Conservation (phyloP, 1,284 basidiomycete species). For the Waitea zeae region DNA sequence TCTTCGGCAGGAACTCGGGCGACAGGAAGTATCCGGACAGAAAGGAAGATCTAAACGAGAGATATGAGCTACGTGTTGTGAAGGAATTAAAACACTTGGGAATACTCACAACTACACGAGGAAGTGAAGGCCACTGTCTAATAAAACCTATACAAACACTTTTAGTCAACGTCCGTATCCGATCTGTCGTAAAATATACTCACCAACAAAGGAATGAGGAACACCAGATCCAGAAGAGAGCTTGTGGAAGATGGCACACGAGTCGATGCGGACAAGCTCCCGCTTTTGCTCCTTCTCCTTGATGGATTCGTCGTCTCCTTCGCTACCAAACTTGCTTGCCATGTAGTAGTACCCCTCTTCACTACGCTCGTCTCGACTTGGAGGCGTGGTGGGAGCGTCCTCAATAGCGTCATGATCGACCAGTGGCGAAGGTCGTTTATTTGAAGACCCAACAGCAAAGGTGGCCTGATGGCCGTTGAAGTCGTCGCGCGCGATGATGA, state of each 20-base stretch:
- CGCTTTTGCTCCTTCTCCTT: too few species aligned
- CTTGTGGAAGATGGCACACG: conserved; percentile 41
- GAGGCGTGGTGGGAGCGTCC: not conserved
- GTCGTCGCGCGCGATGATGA: conserved; percentile 17
- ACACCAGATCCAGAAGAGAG: conserved; percentile 30
- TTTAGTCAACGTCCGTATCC: not conserved
- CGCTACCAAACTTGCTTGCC: not conserved
- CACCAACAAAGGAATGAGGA: conserved; percentile 39
- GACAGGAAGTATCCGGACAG: conserved; percentile 29
- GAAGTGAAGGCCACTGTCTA: conserved; percentile 40
- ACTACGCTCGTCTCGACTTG: not conserved
- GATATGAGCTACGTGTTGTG: not conserved
- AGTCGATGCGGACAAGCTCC: conserved; percentile 27
- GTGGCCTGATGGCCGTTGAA: conserved; percentile 1
- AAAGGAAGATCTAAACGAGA: conserved; percentile 33
- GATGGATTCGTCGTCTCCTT: conserved; percentile 7
- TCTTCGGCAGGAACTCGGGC: conserved; percentile 26
- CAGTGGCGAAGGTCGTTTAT: conserved; percentile 3
- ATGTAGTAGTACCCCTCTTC: conserved; percentile 8
- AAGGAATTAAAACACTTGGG: not conserved
- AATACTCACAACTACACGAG: conserved; percentile 29
- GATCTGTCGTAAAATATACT: conserved; percentile 6
- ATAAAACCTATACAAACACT: conserved; percentile 21
- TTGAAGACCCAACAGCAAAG: conserved; percentile 2
- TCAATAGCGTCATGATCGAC: conserved; percentile 1